Percentiles rank a stretch among this genome's conserved stretches.
These are phyloP conservation scores for Pseudogymnoascus sp. DNA, from an alignment of 2,329 filamentous ascomycete genomes.

Conservation along the genomic window DNA sequence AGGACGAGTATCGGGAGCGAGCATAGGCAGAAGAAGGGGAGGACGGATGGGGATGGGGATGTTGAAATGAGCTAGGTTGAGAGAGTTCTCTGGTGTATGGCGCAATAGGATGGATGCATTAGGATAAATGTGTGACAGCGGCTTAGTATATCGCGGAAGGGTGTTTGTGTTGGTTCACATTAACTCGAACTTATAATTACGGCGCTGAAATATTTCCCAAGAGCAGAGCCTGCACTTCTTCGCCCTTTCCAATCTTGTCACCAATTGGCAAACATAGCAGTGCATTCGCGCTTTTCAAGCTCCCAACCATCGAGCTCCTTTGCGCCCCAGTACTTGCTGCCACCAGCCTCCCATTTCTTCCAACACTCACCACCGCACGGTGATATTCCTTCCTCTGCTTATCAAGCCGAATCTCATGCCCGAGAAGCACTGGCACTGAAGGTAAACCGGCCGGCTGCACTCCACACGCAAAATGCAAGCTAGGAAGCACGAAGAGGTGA, in stretches of 20 bases:
- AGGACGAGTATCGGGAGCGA: slow-evolving; percentile 16
- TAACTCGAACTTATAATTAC: slow-evolving; percentile 13
- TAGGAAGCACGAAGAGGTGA: slow-evolving; percentile 86
- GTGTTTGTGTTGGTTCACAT: neutral
- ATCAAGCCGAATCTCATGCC: slow-evolving; percentile 68
- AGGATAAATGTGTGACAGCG: neutral
- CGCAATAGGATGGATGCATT: slow-evolving; percentile 6
- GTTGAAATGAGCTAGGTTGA: slow-evolving; percentile 21
- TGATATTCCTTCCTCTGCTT: slow-evolving; percentile 79
- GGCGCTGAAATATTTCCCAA: slow-evolving; percentile 47
- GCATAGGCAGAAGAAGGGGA: slow-evolving; percentile 12
- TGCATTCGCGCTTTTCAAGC: slow-evolving; percentile 80
- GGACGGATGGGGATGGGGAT: slow-evolving; percentile 17
- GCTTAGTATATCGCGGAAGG: neutral
- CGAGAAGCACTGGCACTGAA: slow-evolving; percentile 59
- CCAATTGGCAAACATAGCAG: slow-evolving; percentile 54
- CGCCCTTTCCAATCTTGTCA: slow-evolving; percentile 57
- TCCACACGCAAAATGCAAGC: slow-evolving; percentile 69
- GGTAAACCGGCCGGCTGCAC: slow-evolving; percentile 61
- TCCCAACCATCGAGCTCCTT: slow-evolving; percentile 81
- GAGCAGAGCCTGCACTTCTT: slow-evolving; percentile 67
- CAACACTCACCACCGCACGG: slow-evolving; percentile 63
- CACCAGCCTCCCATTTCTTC: slow-evolving; percentile 57
- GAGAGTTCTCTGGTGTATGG: neutral
- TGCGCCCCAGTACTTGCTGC: slow-evolving; percentile 84